Conservation (phyloP, 345 rosid species). For the Linum trigynum region DNA sequence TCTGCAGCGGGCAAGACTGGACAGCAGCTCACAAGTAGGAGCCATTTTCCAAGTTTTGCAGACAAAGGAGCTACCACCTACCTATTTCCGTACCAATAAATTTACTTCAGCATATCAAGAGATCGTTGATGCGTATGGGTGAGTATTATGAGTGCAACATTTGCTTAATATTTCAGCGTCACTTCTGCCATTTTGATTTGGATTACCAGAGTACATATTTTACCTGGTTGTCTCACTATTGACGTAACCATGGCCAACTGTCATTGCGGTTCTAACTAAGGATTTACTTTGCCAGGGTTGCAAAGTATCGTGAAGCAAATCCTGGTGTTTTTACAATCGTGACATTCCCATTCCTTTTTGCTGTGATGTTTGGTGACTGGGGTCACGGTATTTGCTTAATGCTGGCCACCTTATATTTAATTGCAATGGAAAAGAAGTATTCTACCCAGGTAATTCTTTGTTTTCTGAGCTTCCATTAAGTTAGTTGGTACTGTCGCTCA, state of each 20-base stretch:
- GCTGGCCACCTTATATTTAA: slow-evolving; percentile 52
- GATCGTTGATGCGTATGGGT: slow-evolving; percentile 97
- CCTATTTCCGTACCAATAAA: slow-evolving; percentile 83
- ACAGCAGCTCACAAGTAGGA: slow-evolving; percentile 92
- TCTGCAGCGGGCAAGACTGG: slow-evolving; percentile 75
- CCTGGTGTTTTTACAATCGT: slow-evolving; percentile 78
- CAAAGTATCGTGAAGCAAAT: slow-evolving; percentile 88
- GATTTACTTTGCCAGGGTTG: slow-evolving; percentile 53
- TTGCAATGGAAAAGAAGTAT: slow-evolving; percentile 81
- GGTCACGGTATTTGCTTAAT: slow-evolving; percentile 97
- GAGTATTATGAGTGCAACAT: slow-evolving; percentile 18
- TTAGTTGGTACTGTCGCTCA: background rate
- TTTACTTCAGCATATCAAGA: slow-evolving; percentile 88
- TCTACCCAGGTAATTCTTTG: slow-evolving; percentile 65
- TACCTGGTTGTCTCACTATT: background rate
- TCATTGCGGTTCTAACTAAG: background rate
- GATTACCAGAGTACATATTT: no score
- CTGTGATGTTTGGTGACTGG: slow-evolving; percentile 99
- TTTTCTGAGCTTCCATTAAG: background rate
- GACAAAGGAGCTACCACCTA: slow-evolving; percentile 84
- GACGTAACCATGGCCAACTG: background rate
- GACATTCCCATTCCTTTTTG: slow-evolving; percentile 95
- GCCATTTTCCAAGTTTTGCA: slow-evolving; percentile 76
- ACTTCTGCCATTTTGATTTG: background rate
- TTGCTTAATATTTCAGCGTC: no score